Evolutionary conservation across 1,284 basidiomycete species (phyloP), one percentile per base, ranked within the genome.

Genomic region (Laetiporus sulphureus): DNA sequence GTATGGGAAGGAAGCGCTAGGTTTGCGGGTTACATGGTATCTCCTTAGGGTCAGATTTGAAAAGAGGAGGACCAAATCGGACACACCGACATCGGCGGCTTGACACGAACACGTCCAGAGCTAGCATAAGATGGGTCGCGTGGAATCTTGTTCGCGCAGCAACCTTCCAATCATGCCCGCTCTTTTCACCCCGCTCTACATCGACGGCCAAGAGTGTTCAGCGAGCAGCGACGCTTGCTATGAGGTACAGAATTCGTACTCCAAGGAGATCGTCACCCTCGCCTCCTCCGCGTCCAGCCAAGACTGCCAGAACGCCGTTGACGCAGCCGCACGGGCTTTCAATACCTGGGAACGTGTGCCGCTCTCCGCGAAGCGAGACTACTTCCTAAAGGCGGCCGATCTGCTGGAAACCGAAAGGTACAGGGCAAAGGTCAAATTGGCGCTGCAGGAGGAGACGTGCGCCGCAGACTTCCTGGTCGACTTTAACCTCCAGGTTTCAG

Each of bases 281-380:
- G 59, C 67, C 6, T 69, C 71, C 2, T 64, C 72, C 1, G 73
- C 72, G 0, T 63, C 69, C 7, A 60, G 57, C 18, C 62, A 65
- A 16, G 73, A 77, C 50, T 72, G 71, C 42, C 59, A 56, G 25
- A 65, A 64, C 3, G 75, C 75, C 4, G 64, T 76, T 32, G 62
- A 69, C 22, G 62, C 68, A 2, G 73, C 75, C 0, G 57, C 55
- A 2, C 59, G 57, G 3, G 75, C 75, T 0, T 73, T 75, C 55
- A 59, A 62, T 31, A 59, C 65, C 12, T 78, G 76, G 75, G 70
- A 73, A 40, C 49, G 61, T 8, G 61, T 60, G 0, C 56, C 55
- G 2, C 57, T 62, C 13, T 48, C 51, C 19, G 52, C 61, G 34
- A 63, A 69, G 29, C 65, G 68, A 10, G 61, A 65, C 16, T 63